Base-by-base conservation (phyloP, 768 basidiomycete species). In the Tricholoma saponaceum region DNA sequence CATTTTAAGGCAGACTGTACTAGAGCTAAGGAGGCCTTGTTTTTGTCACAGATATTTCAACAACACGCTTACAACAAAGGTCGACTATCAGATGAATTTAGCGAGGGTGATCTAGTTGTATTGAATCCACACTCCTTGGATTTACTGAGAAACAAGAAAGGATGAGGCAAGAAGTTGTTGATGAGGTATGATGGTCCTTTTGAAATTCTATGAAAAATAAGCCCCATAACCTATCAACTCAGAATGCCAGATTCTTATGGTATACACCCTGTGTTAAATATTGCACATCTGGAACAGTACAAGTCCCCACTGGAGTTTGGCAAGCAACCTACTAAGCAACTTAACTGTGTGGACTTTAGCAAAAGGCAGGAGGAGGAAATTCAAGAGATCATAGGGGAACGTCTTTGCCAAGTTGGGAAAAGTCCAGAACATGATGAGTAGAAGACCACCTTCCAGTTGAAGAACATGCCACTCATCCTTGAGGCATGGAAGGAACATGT, bases 241-340 rank as follows among this genome's bases (percentile, higher is more conserved):
- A 52, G 68, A 2, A 13, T 74, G 10, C 74, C 74, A 0, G 58
- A 56, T 0, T 66, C 67, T 0, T 69, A 70, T 57, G 56, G 62
- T 1, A 72, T 69, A 1, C 69, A 73, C 55, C 69, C 70, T 4
- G 62, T 75, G 4, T 35, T 75, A 2, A 73, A 72, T 44, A 71
- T 74, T 5, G 62, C 63, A 0, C 73, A 74, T 49, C 60, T 75
- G n/a, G n/a, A n/a, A n/a, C n/a, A n/a, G n/a, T n/a, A n/a, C n/a
- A n/a, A n/a, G n/a, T n/a, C n/a, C n/a, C n/a, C n/a, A n/a, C n/a
- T n/a, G n/a, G n/a, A n/a, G n/a, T n/a, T n/a, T n/a, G n/a, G n/a
- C n/a, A n/a, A n/a, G n/a, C n/a, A n/a, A n/a, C n/a, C n/a, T n/a
- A n/a, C n/a, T n/a, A n/a, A n/a, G n/a, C n/a, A n/a, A n/a, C n/a